Evolutionary conservation across 129 eudicot species (phyloP), one percentile per base, ranked within the genome.

Genomic region (Artemisia argyi): DNA sequence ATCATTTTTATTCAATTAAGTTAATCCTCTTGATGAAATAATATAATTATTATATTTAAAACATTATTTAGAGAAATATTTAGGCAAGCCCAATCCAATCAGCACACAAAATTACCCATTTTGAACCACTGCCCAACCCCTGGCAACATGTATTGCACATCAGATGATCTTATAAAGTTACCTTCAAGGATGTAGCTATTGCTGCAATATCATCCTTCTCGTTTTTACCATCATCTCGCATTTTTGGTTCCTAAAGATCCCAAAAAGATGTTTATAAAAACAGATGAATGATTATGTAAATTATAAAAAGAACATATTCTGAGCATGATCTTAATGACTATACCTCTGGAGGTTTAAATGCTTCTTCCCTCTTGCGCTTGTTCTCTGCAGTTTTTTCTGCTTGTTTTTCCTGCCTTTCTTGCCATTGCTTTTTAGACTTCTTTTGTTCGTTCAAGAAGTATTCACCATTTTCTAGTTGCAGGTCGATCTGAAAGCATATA

Each of bases 381-480:
- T 80, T 94, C 75, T 90, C 96, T 35, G 97, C 97, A 11, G 81
- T 69, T 73, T 90, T 94, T 59, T 87, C 96, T 13, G 89, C 87
- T 79, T 94, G 99, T 58, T 90, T 90, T 61, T 83, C 96, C 85
- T 90, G 97, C 83, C 85, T 90, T 67, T 90, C 97, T 79, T 81
- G 91, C 99, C 97, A 94, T 71, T 88, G 83, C 96, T 86, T 94
- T 62, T 88, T 86, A 39, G 81, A 78, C 79, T 90, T 94, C 92
- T 86, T 90, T 76, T 88, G 74, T 63, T 94, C 99, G 48, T 89
- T 88, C 74, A 90, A 80, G 76, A 94, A 94, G 92, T 86, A 94
- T 73, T 94, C 97, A 65, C 97, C 99, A 68, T 79, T 88, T 60
- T 86, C 99, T 75, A 94, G 78, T 86, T 88, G 93, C 80, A 76